phyloP scores from a whole-genome alignment of 2,329 filamentous ascomycete species.

The Fusarium fracticaudum region DNA sequence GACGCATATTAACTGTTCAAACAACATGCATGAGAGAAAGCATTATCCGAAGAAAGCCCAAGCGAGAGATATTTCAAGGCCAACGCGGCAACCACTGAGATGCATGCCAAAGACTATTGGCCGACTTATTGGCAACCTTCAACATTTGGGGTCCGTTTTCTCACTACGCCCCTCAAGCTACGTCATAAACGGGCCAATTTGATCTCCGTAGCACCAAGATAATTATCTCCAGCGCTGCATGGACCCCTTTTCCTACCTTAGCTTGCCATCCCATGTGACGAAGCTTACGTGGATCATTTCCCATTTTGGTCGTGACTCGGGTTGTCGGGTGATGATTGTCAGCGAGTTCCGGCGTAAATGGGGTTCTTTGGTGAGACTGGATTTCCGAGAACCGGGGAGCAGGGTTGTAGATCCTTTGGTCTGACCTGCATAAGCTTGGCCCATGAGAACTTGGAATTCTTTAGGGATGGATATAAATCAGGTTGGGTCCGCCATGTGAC shows the following conservation, averaged over 20 bases:
- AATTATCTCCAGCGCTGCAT: not conserved
- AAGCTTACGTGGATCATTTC: not conserved
- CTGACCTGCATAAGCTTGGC: not conserved
- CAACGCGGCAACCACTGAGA: not conserved
- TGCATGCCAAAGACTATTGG: fast-evolving
- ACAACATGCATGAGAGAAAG: fast-evolving
- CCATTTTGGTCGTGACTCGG: fast-evolving
- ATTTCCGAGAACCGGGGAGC: not conserved
- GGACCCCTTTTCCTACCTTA: not conserved
- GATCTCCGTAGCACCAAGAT: fast-evolving
- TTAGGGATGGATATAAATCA: no score
- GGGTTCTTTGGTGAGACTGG: not conserved
- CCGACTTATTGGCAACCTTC: fast-evolving
- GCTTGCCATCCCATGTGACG: not conserved
- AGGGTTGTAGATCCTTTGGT: not conserved
- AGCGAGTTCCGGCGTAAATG: not conserved
- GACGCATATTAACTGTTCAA: fast-evolving
- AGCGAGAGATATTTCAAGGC: not conserved
- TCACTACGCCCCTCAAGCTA: not conserved
- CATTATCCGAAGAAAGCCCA: fast-evolving
- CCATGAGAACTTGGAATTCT: not conserved
- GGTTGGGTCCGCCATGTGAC: no score
- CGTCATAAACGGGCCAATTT: not conserved
- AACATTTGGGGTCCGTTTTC: not conserved
- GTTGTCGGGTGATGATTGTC: not conserved